phyloP scores from a whole-genome alignment of 2,329 filamentous ascomycete species.

The Trichoderma sp. region DNA sequence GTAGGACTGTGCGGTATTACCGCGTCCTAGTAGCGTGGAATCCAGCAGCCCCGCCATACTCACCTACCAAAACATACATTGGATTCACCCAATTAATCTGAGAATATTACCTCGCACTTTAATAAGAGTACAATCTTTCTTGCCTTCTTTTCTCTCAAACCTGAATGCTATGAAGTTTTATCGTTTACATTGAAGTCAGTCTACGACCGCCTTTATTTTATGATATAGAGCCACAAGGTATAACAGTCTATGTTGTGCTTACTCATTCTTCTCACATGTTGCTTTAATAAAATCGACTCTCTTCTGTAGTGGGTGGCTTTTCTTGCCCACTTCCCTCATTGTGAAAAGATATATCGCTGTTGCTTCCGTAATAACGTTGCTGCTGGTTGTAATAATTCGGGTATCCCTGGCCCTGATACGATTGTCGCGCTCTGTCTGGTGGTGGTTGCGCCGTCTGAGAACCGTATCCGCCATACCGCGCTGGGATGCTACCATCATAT shows the following conservation, averaged over 20 bases:
- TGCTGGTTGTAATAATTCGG: neutral
- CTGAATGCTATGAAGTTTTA: neutral
- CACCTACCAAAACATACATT: neutral
- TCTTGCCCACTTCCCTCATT: neutral
- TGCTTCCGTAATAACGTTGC: neutral
- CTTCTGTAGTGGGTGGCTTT: neutral
- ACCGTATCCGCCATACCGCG: neutral
- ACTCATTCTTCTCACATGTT: neutral
- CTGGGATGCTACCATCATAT: neutral
- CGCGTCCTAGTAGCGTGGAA: neutral
- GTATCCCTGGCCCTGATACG: neutral
- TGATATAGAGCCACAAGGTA: neutral
- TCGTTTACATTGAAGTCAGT: neutral
- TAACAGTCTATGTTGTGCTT: neutral
- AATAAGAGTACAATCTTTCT: neutral
- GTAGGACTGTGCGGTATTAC: too few relatives aligned
- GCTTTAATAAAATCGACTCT: neutral
- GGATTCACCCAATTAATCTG: neutral
- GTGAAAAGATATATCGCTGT: neutral
- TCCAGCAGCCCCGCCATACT: neutral
- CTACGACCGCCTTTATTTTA: neutral
- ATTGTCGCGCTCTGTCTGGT: neutral
- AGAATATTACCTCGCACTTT: neutral
- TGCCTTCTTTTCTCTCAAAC: neutral
- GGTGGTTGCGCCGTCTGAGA: neutral